Base-by-base conservation (phyloP, 441 rosid genomes). In the Gossypium gossypioides region DNA sequence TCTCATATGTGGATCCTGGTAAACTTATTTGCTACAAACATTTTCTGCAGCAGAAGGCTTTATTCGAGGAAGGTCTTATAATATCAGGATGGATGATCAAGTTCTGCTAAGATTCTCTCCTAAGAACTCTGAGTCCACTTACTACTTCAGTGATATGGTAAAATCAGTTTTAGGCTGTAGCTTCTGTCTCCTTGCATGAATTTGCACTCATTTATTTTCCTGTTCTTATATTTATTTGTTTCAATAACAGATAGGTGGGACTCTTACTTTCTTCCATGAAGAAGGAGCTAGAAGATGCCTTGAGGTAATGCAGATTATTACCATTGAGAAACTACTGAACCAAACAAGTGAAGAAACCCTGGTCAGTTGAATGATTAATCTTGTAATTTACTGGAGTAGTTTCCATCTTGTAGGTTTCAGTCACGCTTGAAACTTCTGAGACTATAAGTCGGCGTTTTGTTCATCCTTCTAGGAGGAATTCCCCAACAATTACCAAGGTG, bases 61-160 rank as follows among this genome's bases (percentile, higher is more conserved):
- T 81, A 79, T 86, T 82, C 90, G 96, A 81, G 97, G 96, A 77
- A 95, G 94, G 81, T 95, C 99, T 18, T 95, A 92, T 78, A 92
- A 95, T 76, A 92, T 95, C 74, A 87, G 90, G 83, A 84, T 95
- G 97, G 99, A 95, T 82, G 92, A 89, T 69, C 86, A 79, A 81
- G 92, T 95, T 78, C 79, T 95, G 64, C 89, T 95, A 63, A 85
- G 97, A 84, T 92, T 92, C 82, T 92, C 96, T 67, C 97, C 97
- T 2, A 95, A 83, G 75, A 91, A 89, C 74, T 85, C 97, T 1
- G 97, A 92, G 65, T 89, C 99, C 40, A 88, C 88, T 10, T 95
- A 87, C 83, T 95, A 91, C 86, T 92, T 95, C 80, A 87, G 97
- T 85, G 99, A 95, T 75, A 84, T 84, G 87, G 97, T 94, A 85